phyloP scores from a whole-genome alignment of 768 basidiomycete species.

The Russula sp. region DNA sequence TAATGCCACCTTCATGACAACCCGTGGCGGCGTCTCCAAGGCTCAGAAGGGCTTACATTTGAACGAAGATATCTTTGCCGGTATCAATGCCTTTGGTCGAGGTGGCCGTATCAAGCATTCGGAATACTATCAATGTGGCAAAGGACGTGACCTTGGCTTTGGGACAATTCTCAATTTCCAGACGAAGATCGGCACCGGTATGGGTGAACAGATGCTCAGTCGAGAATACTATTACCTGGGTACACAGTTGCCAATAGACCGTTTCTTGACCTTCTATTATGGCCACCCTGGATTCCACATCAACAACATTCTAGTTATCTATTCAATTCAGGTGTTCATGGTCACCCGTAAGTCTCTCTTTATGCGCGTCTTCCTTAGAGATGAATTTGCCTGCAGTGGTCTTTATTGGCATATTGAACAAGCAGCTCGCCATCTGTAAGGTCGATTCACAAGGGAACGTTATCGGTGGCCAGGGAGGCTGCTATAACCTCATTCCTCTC shows the following conservation, averaged over 20 bases:
- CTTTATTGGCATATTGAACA: constrained; percentile 95
- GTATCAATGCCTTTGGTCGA: constrained; percentile 98
- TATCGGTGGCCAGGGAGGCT: constrained; percentile 79
- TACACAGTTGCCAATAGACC: constrained; percentile 95
- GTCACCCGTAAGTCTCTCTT: constrained; percentile 60
- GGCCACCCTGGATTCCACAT: constrained; percentile 99
- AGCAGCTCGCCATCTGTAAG: constrained; percentile 81
- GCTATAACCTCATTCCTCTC: constrained; percentile 93
- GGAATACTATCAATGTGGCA: constrained; percentile 99
- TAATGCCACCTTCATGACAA: constrained; percentile 96
- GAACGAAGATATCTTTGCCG: constrained; percentile 99
- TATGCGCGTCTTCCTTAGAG: neutral
- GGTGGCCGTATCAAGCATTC: constrained; percentile 99
- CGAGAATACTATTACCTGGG: constrained; percentile 99
- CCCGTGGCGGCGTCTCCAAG: constrained; percentile 97
- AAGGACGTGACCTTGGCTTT: constrained; percentile 98
- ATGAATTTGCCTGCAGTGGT: constrained; percentile 45
- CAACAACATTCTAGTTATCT: constrained; percentile 98
- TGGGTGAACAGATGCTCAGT: constrained; percentile 99
- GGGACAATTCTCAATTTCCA: constrained; percentile 99
- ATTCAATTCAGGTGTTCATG: constrained; percentile 98
- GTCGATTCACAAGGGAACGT: constrained; percentile 76
- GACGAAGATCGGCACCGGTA: constrained; percentile 99
- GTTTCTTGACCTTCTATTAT: constrained; percentile 99
- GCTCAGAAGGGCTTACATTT: constrained; percentile 98